These are phyloP conservation scores for Tetrapisispora nanseiensis DNA, from an alignment of 805 yeast genomes.

Conservation along the genomic window DNA sequence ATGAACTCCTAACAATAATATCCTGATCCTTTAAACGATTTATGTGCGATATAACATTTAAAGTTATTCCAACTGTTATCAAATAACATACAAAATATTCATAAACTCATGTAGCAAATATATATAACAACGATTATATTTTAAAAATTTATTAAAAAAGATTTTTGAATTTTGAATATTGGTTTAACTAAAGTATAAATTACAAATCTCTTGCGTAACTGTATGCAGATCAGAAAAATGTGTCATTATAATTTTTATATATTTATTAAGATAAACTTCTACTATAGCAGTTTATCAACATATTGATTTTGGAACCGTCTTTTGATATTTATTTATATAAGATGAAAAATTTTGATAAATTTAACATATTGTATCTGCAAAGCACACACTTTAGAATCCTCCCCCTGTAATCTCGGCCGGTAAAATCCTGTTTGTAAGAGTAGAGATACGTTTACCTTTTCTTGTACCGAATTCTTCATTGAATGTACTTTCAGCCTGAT, in stretches of 20 bases:
- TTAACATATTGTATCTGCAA: neutral
- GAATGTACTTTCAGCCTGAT: conserved; percentile 1
- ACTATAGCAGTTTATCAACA: too few relatives aligned
- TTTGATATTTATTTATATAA: neutral
- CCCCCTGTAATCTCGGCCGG: conserved; percentile 11
- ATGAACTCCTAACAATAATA: too few relatives aligned
- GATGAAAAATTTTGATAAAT: neutral
- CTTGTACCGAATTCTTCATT: conserved; percentile 1
- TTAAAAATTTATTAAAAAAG: neutral
- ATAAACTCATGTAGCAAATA: conserved; percentile 1
- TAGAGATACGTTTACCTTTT: neutral
- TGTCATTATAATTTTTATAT: too few relatives aligned
- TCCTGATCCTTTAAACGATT: too few relatives aligned
- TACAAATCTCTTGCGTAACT: too few relatives aligned
- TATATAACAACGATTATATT: neutral
- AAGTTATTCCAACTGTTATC: too few relatives aligned
- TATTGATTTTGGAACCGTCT: too few relatives aligned
- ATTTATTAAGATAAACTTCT: neutral
- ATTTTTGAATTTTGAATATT: too few relatives aligned
- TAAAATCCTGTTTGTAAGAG: conserved; percentile 8
- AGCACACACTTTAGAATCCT: neutral
- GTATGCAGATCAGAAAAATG: too few relatives aligned
- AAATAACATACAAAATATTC: neutral
- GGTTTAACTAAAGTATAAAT: too few relatives aligned
- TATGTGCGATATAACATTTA: too few relatives aligned